Evolutionary conservation across 1,284 basidiomycete genomes (phyloP), one percentile per base, ranked within the genome.

Genomic region (Ustilago curta): DNA sequence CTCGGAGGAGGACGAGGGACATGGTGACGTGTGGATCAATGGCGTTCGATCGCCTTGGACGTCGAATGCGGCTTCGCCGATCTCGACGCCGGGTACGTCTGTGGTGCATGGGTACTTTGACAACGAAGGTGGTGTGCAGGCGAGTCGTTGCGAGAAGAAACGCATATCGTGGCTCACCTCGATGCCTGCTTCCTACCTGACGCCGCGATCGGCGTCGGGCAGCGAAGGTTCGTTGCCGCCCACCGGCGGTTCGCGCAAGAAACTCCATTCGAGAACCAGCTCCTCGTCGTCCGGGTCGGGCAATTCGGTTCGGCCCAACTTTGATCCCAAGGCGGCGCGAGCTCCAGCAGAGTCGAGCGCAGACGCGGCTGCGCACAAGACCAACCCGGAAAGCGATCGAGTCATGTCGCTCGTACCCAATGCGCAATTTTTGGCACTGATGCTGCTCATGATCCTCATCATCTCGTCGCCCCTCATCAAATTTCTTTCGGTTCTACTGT

Each of bases 401-500:
- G 45, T 52, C 7, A n/a, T 37, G 32, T 37, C 62, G 23, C 18
- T 69, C 16, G 49, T 45, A 1, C 71, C 71, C 4, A 74, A 74
- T 25, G 66, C 66, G 6, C 66, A 74, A 12, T 74, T 65, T 44
- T 47, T 65, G 35, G 66, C 58, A 3, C 43, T 74, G 32, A 57
- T 73, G 58, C 62, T 74, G 42, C 58, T 74, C 25, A 48, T 74
- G 61, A 64, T 74, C 14, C 31, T 74, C 29, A 62, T 74, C 47
- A 64, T 74, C 51, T 74, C 71, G 18, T 74, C 71, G 6, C 66
- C 71, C 0, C 62, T 74, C 31, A 74, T 74, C 55, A 74, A 74
- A 52, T 25, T 74, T 18, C 55, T 74, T n/a, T 74, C 71, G n/a
- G 62, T 74, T 11, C 14, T 68, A 23, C 61, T 74, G 8, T 69